Evolutionary conservation across 2,329 filamentous ascomycete species (phyloP).

Genomic region (Aspergillus versicolor): DNA sequence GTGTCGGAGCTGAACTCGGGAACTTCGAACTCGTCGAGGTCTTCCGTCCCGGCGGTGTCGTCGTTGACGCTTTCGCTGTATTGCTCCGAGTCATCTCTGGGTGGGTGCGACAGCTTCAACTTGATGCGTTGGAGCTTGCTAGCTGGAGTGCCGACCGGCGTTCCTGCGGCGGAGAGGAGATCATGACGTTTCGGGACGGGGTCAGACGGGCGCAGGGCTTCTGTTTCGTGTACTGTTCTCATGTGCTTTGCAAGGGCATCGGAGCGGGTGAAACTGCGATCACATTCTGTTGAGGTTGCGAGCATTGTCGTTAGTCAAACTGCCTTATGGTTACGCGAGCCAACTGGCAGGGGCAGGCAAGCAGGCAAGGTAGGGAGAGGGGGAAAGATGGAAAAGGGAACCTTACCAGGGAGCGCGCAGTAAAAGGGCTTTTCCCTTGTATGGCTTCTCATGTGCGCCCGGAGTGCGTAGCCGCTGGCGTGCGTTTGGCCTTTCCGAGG

Average conservation of each 20-base stretch:
- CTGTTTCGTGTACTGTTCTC: constrained; percentile 97
- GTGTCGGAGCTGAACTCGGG: constrained; percentile 42
- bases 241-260: constrained; percentile 97
- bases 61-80: constrained; percentile 29
- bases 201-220: constrained; percentile 73
- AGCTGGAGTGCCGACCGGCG: constrained; percentile 29
- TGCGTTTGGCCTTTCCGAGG: constrained; percentile 84
- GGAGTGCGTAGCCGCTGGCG: constrained; percentile 91
- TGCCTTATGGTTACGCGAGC: background rate
- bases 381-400: background rate
- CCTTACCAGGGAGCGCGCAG: constrained; percentile 83
- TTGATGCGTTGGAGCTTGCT: constrained; percentile 43
- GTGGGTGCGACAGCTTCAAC: constrained; percentile 40
- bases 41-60: constrained; percentile 32
- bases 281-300: constrained; percentile 68
- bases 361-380: background rate
- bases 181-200: constrained; percentile 42
- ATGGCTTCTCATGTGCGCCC: constrained; percentile 96
- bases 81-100: constrained; percentile 30
- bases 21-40: constrained; percentile 34
- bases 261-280: constrained; percentile 91
- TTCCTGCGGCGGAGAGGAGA: constrained; percentile 25
- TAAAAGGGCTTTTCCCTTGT: constrained; percentile 98
- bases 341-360: background rate
- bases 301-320: constrained; percentile 7